Conservation (phyloP, 441 rosid genomes). For the Populus trichocarpa region DNA sequence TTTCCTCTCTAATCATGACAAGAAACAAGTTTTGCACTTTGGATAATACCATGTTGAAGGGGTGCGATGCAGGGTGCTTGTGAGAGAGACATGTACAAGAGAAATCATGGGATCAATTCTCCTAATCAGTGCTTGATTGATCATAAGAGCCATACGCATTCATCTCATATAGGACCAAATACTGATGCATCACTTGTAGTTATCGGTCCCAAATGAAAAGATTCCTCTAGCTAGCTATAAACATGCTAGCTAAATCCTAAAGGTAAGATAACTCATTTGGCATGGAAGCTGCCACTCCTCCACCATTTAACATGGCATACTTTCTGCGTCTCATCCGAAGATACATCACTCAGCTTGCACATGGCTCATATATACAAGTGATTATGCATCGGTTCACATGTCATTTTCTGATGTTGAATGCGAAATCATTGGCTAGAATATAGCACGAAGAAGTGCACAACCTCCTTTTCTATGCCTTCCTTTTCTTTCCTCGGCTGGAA, state of each 20-base stretch:
- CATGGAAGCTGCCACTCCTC: neutral
- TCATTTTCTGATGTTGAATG: constrained; percentile 5
- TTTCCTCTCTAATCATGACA: neutral
- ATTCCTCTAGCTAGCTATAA: neutral
- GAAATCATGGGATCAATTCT: neutral
- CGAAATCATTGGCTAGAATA: neutral
- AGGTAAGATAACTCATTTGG: neutral
- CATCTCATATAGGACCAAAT: neutral
- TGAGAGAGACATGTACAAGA: neutral
- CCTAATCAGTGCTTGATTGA: neutral
- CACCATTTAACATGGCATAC: neutral
- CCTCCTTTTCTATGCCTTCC: too few species aligned
- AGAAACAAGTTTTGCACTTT: neutral
- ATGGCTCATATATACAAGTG: neutral
- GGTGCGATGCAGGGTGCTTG: neutral
- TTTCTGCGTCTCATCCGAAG: neutral
- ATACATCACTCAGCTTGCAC: constrained; percentile 5
- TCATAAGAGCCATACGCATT: too few species aligned
- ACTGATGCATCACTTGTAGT: neutral
- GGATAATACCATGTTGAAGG: neutral
- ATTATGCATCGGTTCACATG: neutral
- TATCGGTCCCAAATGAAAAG: neutral
- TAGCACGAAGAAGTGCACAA: neutral
- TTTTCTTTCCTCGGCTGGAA: too few species aligned
- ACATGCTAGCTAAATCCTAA: neutral